These are phyloP conservation scores for Cichorium intybus DNA, from an alignment of 140 eudicot species.

Conservation along the genomic window DNA sequence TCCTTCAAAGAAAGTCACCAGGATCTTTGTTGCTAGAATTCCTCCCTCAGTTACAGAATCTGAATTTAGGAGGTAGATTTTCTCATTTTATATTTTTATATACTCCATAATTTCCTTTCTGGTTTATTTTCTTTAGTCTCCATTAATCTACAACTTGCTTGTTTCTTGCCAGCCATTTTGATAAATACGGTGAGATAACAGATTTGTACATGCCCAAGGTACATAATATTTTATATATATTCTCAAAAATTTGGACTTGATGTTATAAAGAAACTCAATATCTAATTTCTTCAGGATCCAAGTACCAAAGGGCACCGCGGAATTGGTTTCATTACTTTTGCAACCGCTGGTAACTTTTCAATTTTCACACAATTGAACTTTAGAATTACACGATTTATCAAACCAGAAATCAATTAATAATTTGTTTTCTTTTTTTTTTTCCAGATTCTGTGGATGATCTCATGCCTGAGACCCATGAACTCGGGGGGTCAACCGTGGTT, in stretches of 20 bases:
- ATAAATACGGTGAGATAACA: conserved; percentile 79
- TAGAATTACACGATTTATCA: background rate
- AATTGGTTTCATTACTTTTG: conserved; percentile 94
- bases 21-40: conserved; percentile 97
- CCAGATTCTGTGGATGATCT: conserved; percentile 97
- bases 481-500: conserved; percentile 89
- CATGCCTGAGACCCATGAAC: conserved; percentile 88
- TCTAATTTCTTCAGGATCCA: conserved; percentile 72
- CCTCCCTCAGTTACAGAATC: conserved; percentile 83
- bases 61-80: conserved; percentile 69
- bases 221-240: conserved; percentile 3
- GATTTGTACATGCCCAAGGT: conserved; percentile 99
- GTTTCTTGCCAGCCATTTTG: conserved; percentile 79
- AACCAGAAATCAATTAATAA: background rate
- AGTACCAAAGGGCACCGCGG: conserved; percentile 94
- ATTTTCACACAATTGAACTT: background rate
- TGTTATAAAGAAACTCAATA: background rate
- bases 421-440: background rate
- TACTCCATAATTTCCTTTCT: background rate
- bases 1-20: conserved; percentile 80
- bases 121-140: background rate
- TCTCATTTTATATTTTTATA: too few species aligned
- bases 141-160: background rate
- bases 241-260: background rate
- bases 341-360: conserved; percentile 55